phyloP scores from a whole-genome alignment of 2,329 filamentous ascomycete species.

The Talaromyces sp. region DNA sequence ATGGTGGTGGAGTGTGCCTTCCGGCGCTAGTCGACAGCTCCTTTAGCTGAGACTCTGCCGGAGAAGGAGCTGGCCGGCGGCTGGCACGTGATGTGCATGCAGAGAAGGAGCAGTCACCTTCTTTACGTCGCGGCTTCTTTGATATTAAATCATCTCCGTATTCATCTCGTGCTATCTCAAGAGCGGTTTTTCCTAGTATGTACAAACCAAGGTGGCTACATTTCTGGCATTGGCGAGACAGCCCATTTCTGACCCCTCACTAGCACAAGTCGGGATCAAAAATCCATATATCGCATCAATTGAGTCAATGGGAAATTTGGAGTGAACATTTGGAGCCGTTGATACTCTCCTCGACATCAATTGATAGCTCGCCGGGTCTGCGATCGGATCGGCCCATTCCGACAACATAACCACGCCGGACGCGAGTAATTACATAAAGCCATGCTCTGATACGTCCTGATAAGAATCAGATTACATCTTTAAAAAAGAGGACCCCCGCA shows the following conservation, averaged over 20 bases:
- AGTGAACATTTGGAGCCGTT: background rate
- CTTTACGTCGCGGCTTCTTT: background rate
- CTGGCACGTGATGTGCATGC: background rate
- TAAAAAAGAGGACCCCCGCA: background rate
- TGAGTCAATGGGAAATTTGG: background rate
- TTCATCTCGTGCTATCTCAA: background rate
- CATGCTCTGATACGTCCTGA: background rate
- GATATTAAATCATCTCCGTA: background rate
- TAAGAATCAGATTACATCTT: background rate
- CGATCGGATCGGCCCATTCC: slow-evolving; percentile 7
- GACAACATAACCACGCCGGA: background rate
- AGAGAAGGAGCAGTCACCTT: background rate
- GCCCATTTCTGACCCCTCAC: background rate
- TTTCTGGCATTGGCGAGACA: background rate
- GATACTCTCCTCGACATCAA: background rate
- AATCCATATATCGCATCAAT: background rate
- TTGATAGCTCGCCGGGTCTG: background rate
- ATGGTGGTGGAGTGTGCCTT: background rate
- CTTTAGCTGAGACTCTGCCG: background rate
- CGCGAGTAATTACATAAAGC: background rate
- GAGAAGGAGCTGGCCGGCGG: background rate
- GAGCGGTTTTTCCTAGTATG: background rate
- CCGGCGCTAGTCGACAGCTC: background rate
- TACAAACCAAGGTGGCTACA: background rate
- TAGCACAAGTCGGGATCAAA: background rate